phyloP scores from a whole-genome alignment of 75 land plant species.

The Ceratopteris richardii region DNA sequence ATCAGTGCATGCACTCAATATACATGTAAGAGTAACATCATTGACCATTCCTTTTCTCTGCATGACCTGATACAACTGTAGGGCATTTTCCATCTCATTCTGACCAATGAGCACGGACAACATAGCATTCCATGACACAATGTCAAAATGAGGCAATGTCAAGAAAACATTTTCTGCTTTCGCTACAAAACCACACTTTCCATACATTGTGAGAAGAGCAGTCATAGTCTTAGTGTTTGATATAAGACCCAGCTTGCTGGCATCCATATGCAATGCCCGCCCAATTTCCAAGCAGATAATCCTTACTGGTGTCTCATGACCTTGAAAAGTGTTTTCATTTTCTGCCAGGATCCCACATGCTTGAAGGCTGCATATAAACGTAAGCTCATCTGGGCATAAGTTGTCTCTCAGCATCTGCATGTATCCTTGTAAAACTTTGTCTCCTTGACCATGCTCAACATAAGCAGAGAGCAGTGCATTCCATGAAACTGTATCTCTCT shows the following conservation, averaged over 20 bases:
- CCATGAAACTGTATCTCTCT: no score
- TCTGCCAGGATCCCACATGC: no score
- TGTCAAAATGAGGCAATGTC: not conserved
- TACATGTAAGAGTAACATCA: slow-evolving; percentile 15
- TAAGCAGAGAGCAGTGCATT: no score
- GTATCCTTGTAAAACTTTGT: no score
- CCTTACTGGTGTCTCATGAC: no score
- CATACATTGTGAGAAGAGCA: not conserved
- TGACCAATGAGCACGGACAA: slow-evolving; percentile 18
- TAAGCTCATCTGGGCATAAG: no score
- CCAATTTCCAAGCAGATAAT: not conserved
- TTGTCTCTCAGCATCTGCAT: no score
- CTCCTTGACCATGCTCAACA: no score
- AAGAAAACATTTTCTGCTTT: not conserved
- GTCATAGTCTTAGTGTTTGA: not conserved
- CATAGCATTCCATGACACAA: slow-evolving; percentile 12
- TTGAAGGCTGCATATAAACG: no score
- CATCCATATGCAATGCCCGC: not conserved
- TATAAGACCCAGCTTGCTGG: not conserved
- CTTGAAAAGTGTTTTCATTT: no score
- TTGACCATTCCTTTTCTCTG: slow-evolving; percentile 14
- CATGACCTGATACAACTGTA: slow-evolving; percentile 16
- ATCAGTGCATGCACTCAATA: slow-evolving; percentile 14
- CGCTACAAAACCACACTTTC: not conserved
- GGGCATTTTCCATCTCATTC: slow-evolving; percentile 8